Evolutionary conservation across 148 eudicot genomes (phyloP), one percentile per base, ranked within the genome.

Genomic region (Nepenthes gracilis): DNA sequence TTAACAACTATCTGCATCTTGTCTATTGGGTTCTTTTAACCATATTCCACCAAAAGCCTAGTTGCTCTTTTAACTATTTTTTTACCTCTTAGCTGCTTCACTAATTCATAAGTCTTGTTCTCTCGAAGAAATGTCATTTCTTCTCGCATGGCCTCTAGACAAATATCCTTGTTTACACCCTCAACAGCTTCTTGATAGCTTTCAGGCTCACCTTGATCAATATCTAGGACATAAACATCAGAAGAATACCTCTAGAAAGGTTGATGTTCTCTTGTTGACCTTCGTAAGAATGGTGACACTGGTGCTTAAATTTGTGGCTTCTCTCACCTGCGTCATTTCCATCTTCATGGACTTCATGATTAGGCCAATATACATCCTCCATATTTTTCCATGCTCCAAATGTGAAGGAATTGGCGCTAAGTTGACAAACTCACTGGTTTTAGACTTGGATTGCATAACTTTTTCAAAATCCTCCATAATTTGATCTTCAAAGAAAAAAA

Each of bases 401-500:
- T 14, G 55, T 13, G 32, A 12, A 52, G 55, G 23, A 52, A 1
- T 6, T 52, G 55, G 23, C 12, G 0, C 6, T 23, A 52, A 11
- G 5, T 5, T 12, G 15, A 52, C 2, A 6, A 2, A 2, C 8
- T 11, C 5, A 6, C n/a, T 52, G 2, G 32, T 32, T 52, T 1
- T 2, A 52, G 32, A 4, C 15, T 12, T 32, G 5, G 32, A n/a
- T 23, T 63, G 47, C 12, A 15, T 12, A 7, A 32, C 9, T 32
- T 54, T 43, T 2, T 55, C 60, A 55, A 43, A 2, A 33, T 69
- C 33, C 35, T 57, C 49, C 36, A 62, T 58, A n/a, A 54, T 70
- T 33, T 70, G 74, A 47, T 71, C 60, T 57, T 64, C 47, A 40
- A 64, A 33, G n/a, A 64, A 71, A 32, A 32, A 59, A 23, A 34